Percentiles rank a stretch among this genome's conserved stretches.
Evolutionary conservation across 1,284 basidiomycete genomes (phyloP).

Genomic region (Pseudozyma hubeiensis): DNA sequence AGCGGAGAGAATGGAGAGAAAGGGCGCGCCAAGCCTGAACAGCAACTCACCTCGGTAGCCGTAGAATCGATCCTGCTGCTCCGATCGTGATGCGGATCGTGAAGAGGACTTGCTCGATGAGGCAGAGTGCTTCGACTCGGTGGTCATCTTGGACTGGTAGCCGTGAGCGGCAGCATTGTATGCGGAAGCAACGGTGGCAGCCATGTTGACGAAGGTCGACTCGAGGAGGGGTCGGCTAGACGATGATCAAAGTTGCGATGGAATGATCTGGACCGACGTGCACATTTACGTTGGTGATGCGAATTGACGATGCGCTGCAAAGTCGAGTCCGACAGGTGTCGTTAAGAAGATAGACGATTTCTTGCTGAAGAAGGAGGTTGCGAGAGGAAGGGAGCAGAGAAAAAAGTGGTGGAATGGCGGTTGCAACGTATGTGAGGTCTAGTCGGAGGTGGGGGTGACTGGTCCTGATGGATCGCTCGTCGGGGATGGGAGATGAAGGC

Average conservation of each 20-base stretch:
- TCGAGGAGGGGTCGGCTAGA: neutral
- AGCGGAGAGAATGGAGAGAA: neutral
- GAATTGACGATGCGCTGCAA: neutral
- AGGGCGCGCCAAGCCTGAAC: neutral
- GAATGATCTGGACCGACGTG: constrained; percentile 8
- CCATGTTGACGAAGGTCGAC: constrained; percentile 23
- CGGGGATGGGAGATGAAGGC: neutral
- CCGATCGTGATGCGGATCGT: constrained; percentile 16
- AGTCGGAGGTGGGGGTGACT: neutral
- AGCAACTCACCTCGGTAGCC: constrained; percentile 50
- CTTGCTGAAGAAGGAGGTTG: no score
- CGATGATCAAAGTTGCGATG: constrained; percentile 21
- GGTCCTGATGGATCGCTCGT: neutral
- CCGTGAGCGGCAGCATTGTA: constrained; percentile 29
- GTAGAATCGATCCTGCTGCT: constrained; percentile 60
- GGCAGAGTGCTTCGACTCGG: constrained; percentile 19
- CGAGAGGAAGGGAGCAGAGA: neutral
- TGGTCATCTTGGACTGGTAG: constrained; percentile 30
- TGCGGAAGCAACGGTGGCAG: constrained; percentile 38
- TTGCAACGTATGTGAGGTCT: neutral
- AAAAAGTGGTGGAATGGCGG: neutral
- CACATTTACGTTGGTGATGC: constrained; percentile 6
- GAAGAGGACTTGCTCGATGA: constrained; percentile 31
- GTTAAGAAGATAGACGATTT: neutral
- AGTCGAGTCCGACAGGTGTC: neutral